phyloP scores from a whole-genome alignment of 1,284 basidiomycete genomes.

The Trichosporon coremiiforme region DNA sequence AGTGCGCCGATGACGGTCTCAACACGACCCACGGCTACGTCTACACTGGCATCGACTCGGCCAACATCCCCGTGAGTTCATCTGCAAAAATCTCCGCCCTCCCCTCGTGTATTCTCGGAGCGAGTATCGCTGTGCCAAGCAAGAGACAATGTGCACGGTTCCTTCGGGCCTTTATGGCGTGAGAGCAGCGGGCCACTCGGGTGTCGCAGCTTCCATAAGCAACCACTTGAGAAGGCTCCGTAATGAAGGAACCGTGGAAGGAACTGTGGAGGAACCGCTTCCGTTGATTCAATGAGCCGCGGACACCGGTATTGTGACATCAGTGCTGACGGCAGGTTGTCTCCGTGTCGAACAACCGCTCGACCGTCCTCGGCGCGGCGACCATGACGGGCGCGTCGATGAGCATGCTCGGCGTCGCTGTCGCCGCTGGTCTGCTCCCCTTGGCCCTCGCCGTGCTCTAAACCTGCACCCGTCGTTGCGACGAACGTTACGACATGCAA shows the following conservation, averaged over 20 bases:
- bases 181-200: neutral
- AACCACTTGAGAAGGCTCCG: neutral
- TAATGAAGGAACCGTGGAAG: constrained; percentile 6
- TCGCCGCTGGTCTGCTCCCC: constrained; percentile 9
- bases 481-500: too few species aligned
- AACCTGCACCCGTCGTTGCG: neutral
- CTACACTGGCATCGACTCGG: constrained; percentile 38
- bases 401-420: constrained; percentile 12
- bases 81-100: too few species aligned
- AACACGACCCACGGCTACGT: constrained; percentile 40
- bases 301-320: neutral
- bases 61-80: constrained; percentile 38
- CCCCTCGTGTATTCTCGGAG: too few species aligned
- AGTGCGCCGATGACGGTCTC: constrained; percentile 36
- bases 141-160: neutral
- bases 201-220: neutral
- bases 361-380: constrained; percentile 22
- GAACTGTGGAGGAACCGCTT: neutral
- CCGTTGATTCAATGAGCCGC: neutral
- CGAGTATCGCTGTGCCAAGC: neutral
- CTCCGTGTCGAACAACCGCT: constrained; percentile 24
- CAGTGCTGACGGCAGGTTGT: constrained; percentile 21
- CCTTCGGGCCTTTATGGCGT: neutral
- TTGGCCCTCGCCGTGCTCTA: constrained; percentile 5
- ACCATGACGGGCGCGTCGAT: neutral